Evolutionary conservation across 768 basidiomycete species (phyloP).

Genomic region (Macrolepiota dolichaula): DNA sequence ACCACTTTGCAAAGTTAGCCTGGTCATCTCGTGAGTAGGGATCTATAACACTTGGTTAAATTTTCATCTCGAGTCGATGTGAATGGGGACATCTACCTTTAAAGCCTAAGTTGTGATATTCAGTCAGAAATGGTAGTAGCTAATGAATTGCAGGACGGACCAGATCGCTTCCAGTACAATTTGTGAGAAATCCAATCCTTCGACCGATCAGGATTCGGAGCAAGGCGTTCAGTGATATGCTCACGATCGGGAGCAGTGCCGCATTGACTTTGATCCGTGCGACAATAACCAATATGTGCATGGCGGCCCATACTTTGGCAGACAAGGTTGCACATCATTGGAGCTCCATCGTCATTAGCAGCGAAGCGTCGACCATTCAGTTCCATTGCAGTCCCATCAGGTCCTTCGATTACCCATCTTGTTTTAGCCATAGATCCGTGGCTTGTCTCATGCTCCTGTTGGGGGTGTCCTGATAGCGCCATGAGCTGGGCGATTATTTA

Average conservation of each 20-base stretch:
- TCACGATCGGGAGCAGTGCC: slow-evolving; percentile 44
- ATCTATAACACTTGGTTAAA: slow-evolving; percentile 29
- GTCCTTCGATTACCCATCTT: slow-evolving; percentile 53
- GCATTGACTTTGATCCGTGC: slow-evolving; percentile 27
- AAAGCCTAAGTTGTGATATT: slow-evolving; percentile 39
- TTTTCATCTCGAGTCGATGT: neutral
- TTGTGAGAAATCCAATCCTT: slow-evolving; percentile 57
- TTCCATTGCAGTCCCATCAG: slow-evolving; percentile 46
- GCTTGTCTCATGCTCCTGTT: slow-evolving; percentile 58
- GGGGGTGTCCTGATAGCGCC: slow-evolving; percentile 44
- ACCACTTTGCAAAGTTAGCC: slow-evolving; percentile 52
- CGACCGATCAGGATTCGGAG: slow-evolving; percentile 39
- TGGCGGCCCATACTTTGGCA: slow-evolving; percentile 57
- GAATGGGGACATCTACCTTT: slow-evolving; percentile 31
- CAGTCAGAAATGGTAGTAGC: neutral
- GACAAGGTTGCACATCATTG: slow-evolving; percentile 59
- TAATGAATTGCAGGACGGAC: slow-evolving; percentile 25
- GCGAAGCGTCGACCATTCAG: slow-evolving; percentile 54
- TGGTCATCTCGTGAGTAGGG: slow-evolving; percentile 59
- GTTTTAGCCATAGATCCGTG: slow-evolving; percentile 64
- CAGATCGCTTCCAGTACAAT: slow-evolving; percentile 55
- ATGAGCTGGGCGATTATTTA: neutral
- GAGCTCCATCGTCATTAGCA: slow-evolving; percentile 52
- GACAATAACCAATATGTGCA: slow-evolving; percentile 54
- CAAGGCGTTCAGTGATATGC: slow-evolving; percentile 40